Evolutionary conservation across 2,329 filamentous ascomycete species (phyloP).

Genomic region (Lomentospora prolificans): DNA sequence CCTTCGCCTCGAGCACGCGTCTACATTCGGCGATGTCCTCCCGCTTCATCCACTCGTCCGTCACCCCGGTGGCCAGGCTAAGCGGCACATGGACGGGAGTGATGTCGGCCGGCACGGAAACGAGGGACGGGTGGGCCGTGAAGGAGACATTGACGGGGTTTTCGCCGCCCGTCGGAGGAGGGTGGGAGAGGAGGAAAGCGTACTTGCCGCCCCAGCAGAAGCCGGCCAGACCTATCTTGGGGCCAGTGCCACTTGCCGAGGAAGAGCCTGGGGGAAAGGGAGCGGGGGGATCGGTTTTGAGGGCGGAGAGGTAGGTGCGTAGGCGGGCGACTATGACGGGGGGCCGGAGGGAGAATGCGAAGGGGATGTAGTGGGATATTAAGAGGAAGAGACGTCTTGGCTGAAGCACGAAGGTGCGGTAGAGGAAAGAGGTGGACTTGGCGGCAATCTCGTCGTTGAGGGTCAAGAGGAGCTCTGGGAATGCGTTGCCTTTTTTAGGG

Average conservation of each 20-base stretch:
- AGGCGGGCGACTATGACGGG: slow-evolving; percentile 19
- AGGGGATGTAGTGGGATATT: slow-evolving; percentile 16
- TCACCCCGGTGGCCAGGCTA: slow-evolving; percentile 32
- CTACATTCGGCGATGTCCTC: slow-evolving; percentile 16
- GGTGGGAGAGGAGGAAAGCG: slow-evolving; percentile 27
- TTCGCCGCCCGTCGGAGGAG: slow-evolving; percentile 17
- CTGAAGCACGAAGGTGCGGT: background rate
- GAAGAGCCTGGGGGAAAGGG: background rate
- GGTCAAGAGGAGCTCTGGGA: slow-evolving; percentile 17
- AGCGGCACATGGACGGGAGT: slow-evolving; percentile 31
- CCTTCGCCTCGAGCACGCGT: slow-evolving; percentile 19
- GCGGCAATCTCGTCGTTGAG: slow-evolving; percentile 13
- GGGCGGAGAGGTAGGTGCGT: slow-evolving; percentile 18
- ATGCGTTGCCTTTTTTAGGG: slow-evolving; percentile 14
- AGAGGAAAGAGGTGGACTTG: background rate
- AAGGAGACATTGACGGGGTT: slow-evolving; percentile 34
- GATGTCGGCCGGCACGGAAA: slow-evolving; percentile 35
- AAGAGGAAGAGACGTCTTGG: background rate
- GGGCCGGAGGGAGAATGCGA: slow-evolving; percentile 17
- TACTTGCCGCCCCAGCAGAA: slow-evolving; percentile 56
- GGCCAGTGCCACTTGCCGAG: slow-evolving; percentile 2
- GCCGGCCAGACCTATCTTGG: slow-evolving; percentile 39
- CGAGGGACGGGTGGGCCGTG: slow-evolving; percentile 38
- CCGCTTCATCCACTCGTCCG: slow-evolving; percentile 28
- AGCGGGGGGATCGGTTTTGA: slow-evolving; percentile 15